Conservation (phyloP, 768 basidiomycete species). For the Leccinum longicurvipes region DNA sequence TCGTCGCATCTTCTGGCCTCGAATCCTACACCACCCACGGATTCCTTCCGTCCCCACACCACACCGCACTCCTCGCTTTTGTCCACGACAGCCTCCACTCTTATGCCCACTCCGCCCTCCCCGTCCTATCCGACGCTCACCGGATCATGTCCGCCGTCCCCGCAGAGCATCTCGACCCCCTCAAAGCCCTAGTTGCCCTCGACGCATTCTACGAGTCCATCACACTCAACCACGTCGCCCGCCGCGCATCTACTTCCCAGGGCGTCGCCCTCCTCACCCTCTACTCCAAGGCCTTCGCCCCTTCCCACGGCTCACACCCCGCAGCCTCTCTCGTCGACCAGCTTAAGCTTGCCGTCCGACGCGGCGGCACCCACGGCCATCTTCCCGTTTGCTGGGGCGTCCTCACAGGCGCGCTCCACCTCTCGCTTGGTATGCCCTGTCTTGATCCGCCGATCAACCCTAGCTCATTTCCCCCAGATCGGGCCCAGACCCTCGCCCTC, state of each 20-base stretch:
- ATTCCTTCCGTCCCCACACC: constrained; percentile 40
- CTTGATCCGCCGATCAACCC: background rate
- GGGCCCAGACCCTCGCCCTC: constrained; percentile 82
- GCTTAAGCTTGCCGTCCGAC: constrained; percentile 66
- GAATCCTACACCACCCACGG: constrained; percentile 91
- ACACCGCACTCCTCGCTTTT: constrained; percentile 47
- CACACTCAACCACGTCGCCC: constrained; percentile 86
- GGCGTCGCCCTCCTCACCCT: constrained; percentile 90
- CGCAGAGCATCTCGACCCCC: constrained; percentile 16
- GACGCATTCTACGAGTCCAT: constrained; percentile 81
- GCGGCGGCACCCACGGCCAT: constrained; percentile 71
- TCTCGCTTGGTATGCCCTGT: constrained; percentile 62
- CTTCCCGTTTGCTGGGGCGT: constrained; percentile 90
- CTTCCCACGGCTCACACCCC: constrained; percentile 11
- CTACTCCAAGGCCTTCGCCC: constrained; percentile 74
- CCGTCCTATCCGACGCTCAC: constrained; percentile 79
- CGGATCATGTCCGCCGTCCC: constrained; percentile 21
- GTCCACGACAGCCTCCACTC: constrained; percentile 69
- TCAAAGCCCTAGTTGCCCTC: constrained; percentile 49
- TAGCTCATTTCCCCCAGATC: constrained; percentile 47
- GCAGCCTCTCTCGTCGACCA: constrained; percentile 49
- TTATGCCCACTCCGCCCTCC: constrained; percentile 72
- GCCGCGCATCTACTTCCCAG: constrained; percentile 86
- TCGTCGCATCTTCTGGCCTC: constrained; percentile 91
- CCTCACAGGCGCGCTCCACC: constrained; percentile 70